A percentile compares a stretch with the other conserved stretches of the same genome.
Evolutionary conservation across 306 rosid species (phyloP).

Genomic region (Geum urbanum): DNA sequence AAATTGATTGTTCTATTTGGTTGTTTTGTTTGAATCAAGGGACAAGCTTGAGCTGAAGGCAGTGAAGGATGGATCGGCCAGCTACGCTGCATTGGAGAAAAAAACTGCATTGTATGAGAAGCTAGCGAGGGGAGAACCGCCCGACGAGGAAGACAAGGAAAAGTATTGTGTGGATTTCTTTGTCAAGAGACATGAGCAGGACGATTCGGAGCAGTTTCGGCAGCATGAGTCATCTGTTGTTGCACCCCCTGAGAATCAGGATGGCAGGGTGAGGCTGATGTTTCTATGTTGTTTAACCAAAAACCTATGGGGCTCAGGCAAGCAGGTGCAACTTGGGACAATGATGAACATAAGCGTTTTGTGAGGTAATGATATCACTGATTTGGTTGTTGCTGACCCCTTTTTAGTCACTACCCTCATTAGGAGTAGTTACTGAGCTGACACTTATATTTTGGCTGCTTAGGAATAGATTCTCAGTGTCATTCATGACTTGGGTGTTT

Average conservation of each 20-base stretch:
- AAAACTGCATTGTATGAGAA: constrained; percentile 80
- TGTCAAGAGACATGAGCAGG: constrained; percentile 61
- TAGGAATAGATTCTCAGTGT: neutral
- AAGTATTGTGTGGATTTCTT: constrained; percentile 91
- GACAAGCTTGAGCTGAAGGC: constrained; percentile 92
- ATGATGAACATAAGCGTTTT: constrained; percentile 67
- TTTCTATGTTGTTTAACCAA: constrained; percentile 39
- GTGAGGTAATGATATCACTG: constrained; percentile 46
- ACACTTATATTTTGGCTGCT: neutral
- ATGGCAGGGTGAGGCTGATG: constrained; percentile 35
- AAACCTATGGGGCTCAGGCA: constrained; percentile 58
- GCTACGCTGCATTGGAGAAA: constrained; percentile 82
- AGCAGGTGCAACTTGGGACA: constrained; percentile 48
- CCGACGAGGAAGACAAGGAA: constrained; percentile 86
- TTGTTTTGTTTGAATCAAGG: constrained; percentile 38
- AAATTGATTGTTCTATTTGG: neutral
- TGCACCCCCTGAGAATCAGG: constrained; percentile 38
- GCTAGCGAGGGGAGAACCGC: constrained; percentile 69
- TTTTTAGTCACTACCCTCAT: neutral
- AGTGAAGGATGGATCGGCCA: constrained; percentile 69
- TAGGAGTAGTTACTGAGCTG: neutral
- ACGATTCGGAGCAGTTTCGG: constrained; percentile 40
- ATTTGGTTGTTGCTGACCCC: neutral
- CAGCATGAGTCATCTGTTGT: constrained; percentile 21
- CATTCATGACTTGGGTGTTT: neutral